Conservation (phyloP, 2,329 filamentous ascomycete genomes). For the Talaromyces piceae region DNA sequence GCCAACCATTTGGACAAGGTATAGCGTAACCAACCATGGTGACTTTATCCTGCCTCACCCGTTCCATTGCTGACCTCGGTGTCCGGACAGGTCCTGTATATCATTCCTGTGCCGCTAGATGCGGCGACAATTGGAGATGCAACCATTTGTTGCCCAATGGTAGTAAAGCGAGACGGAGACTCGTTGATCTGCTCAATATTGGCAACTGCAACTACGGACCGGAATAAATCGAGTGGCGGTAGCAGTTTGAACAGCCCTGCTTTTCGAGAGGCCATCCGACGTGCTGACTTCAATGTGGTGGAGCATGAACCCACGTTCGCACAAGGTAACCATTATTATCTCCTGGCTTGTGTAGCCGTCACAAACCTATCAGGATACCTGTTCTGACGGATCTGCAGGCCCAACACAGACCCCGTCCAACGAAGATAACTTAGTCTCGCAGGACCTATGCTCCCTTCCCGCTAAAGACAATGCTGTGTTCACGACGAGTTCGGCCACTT, state of each 20-base stretch:
- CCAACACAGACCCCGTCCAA: neutral
- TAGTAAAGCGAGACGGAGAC: constrained; percentile 6
- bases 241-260: neutral
- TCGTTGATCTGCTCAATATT: constrained; percentile 7
- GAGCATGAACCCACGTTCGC: neutral
- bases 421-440: neutral
- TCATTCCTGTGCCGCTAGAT: constrained; percentile 5
- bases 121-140: constrained; percentile 8
- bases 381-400: neutral
- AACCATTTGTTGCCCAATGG: constrained; percentile 6
- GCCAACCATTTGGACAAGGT: constrained; percentile 7
- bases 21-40: neutral
- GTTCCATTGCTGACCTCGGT: too few species aligned
- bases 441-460: neutral
- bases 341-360: neutral
- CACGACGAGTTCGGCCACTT: constrained; percentile 1
- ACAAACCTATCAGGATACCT: neutral
- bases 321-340: neutral
- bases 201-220: constrained; percentile 5
- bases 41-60: neutral
- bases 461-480: neutral
- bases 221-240: neutral
- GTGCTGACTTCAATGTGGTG: neutral
- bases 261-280: neutral
- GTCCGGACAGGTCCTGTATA: neutral